These are phyloP conservation scores for Naegleria fowleri DNA, from an alignment of 208 protist genomes.

Conservation along the genomic window DNA sequence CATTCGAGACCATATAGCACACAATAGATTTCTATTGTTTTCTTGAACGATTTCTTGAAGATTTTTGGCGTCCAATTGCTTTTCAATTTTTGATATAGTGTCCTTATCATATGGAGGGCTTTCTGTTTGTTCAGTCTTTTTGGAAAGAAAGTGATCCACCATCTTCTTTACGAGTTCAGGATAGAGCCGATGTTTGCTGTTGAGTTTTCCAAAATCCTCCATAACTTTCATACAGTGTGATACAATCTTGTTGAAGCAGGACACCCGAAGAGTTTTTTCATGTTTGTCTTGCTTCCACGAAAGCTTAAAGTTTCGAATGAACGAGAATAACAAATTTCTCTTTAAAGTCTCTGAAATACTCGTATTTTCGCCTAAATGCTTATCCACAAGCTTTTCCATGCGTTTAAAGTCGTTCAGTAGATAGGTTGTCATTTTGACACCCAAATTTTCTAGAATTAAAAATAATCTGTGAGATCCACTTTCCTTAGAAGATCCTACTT, in stretches of 20 bases:
- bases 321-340: not conserved
- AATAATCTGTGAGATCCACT: not conserved
- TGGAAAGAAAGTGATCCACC: not conserved
- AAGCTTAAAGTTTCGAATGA: not conserved
- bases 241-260: not conserved
- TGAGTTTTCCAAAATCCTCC: not conserved
- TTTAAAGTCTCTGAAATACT: not conserved
- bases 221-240: not conserved
- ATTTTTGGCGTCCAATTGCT: no score
- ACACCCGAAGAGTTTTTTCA: not conserved
- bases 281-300: not conserved
- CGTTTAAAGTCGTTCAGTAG: not conserved
- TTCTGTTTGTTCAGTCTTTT: not conserved
- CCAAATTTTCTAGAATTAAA: not conserved
- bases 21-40: not conserved
- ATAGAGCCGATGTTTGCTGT: not conserved
- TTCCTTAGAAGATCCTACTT: not conserved
- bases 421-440: not conserved
- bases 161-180: not conserved
- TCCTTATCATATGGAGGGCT: not conserved
- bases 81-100: no score
- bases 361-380: not conserved
- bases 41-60: not conserved
- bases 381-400: not conserved
- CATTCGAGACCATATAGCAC: not conserved